Conservation (phyloP, 1,284 basidiomycete species). For the Cystobasidium sp. region DNA sequence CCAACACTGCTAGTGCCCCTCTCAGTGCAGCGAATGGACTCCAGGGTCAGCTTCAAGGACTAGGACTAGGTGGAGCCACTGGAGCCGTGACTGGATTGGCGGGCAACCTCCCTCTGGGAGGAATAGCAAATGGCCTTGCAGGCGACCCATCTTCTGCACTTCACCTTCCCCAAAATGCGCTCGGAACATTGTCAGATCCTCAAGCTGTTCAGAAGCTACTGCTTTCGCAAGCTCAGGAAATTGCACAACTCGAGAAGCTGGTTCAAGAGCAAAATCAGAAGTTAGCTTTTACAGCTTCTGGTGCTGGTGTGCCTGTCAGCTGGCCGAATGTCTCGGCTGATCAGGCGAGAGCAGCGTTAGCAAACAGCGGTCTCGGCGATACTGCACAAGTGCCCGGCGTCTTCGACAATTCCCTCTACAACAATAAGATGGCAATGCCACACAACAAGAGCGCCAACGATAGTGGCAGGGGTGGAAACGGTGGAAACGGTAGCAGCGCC, state of each 20-base stretch:
- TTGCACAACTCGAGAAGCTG: constrained; percentile 24
- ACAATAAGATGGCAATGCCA: constrained; percentile 4
- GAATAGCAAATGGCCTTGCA: background rate
- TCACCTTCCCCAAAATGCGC: background rate
- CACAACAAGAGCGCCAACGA: background rate
- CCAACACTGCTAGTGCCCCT: background rate
- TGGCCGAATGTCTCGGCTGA: background rate
- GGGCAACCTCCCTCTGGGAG: constrained; percentile 2
- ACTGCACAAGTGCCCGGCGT: background rate
- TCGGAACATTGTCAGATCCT: constrained; percentile 9
- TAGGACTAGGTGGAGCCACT: constrained; percentile 1
- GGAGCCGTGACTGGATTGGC: background rate
- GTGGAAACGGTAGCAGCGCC: too few relatives aligned
- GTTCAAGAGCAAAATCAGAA: background rate
- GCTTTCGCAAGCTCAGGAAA: constrained; percentile 10
- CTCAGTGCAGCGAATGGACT: background rate
- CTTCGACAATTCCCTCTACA: background rate
- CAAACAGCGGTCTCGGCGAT: background rate
- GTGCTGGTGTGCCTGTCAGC: background rate
- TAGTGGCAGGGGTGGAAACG: too few relatives aligned
- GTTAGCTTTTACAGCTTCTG: background rate
- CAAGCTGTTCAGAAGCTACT: constrained; percentile 12
- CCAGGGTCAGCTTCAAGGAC: constrained; percentile 8
- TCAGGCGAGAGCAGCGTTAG: background rate
- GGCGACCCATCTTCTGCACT: background rate